phyloP scores from a whole-genome alignment of 371 early-diverging fungal genomes.

The Cokeromyces recurvatus region DNA sequence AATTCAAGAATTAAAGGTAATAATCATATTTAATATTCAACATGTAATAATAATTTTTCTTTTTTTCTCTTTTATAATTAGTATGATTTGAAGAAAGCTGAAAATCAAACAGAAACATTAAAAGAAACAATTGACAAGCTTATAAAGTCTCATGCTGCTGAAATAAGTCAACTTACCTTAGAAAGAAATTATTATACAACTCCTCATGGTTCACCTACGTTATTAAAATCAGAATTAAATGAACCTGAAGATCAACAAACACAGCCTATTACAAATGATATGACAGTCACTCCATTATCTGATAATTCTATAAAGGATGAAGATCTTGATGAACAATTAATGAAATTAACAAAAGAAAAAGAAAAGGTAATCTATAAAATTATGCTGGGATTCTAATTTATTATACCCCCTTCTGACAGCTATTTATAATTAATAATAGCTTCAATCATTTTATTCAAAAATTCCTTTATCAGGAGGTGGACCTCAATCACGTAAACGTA shows the following conservation, averaged over 20 bases:
- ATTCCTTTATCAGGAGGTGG: slow-evolving; percentile 47
- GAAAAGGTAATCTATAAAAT: slow-evolving; percentile 19
- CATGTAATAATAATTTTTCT: too few species aligned
- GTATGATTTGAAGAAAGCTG: background rate
- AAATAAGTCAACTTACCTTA: background rate
- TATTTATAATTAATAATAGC: slow-evolving; percentile 23
- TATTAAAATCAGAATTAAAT: too few species aligned
- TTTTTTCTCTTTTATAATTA: too few species aligned
- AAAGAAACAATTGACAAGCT: slow-evolving; percentile 9
- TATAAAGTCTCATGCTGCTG: slow-evolving; percentile 6
- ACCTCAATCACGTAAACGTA: slow-evolving; percentile 39
- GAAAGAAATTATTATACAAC: too few species aligned
- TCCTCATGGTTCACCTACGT: too few species aligned
- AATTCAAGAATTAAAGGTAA: background rate
- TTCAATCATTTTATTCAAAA: slow-evolving; percentile 45
- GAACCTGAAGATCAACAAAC: too few species aligned
- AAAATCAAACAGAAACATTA: slow-evolving; percentile 2
- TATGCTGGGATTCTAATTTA: too few species aligned
- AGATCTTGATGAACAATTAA: slow-evolving; percentile 14
- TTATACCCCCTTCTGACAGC: background rate
- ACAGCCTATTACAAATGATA: too few species aligned
- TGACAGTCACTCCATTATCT: background rate
- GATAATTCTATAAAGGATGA: too few species aligned
- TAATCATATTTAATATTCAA: too few species aligned
- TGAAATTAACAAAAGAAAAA: slow-evolving; percentile 15